Percentiles rank a stretch among this genome's conserved stretches.
phyloP scores from a whole-genome alignment of 2,329 filamentous ascomycete species.

The Neonectria punicea region DNA sequence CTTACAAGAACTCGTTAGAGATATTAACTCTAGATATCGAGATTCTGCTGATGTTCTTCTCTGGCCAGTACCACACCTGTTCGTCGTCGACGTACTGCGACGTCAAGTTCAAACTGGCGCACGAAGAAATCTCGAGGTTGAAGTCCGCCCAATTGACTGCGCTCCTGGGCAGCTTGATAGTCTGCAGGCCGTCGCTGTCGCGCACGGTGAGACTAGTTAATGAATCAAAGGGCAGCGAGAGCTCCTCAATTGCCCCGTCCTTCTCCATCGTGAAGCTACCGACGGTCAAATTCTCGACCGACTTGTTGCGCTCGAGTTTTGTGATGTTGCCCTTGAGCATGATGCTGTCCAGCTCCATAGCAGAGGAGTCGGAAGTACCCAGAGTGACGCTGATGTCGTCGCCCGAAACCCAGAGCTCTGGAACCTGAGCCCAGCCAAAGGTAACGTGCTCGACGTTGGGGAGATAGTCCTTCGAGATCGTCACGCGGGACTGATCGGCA shows the following conservation, averaged over 20 bases:
- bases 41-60: slow-evolving; percentile 20
- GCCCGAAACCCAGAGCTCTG: slow-evolving; percentile 7
- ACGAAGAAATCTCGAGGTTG: slow-evolving; percentile 2
- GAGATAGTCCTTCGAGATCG: slow-evolving; percentile 3
- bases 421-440: slow-evolving; percentile 24
- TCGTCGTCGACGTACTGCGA: slow-evolving; percentile 28
- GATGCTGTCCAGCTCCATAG: slow-evolving; percentile 20
- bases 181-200: slow-evolving; percentile 7
- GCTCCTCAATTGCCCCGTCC: neutral
- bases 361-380: slow-evolving; percentile 12
- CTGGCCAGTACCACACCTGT: slow-evolving; percentile 30
- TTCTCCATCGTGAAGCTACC: neutral
- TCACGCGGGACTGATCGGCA: slow-evolving; percentile 8
- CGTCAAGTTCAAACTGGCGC: slow-evolving; percentile 14
- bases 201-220: slow-evolving; percentile 6
- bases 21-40: slow-evolving; percentile 12
- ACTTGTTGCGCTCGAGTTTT: slow-evolving; percentile 6
- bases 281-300: slow-evolving; percentile 21
- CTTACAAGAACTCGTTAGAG: slow-evolving; percentile 30
- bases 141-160: slow-evolving; percentile 25
- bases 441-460: slow-evolving; percentile 28
- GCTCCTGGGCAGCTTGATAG: slow-evolving; percentile 17
- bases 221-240: slow-evolving; percentile 24
- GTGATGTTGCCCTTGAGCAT: slow-evolving; percentile 19
- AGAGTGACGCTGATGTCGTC: slow-evolving; percentile 20